Evolutionary conservation across 345 rosid species (phyloP).

Genomic region (Streptanthus diversifolius): DNA sequence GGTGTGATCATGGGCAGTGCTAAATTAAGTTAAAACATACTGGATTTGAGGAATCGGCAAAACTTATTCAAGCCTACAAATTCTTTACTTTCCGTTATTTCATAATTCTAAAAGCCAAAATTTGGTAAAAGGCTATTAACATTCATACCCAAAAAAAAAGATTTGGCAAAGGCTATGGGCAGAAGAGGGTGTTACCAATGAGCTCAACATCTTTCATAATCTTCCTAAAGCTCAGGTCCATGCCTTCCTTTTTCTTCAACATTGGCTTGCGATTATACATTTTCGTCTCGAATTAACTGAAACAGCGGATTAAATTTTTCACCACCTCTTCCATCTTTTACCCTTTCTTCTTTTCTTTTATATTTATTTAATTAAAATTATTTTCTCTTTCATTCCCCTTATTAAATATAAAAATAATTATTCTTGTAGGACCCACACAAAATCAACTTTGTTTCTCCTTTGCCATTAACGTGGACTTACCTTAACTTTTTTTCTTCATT

Average conservation of each 20-base stretch:
- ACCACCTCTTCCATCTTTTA: no score
- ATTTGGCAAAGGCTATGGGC: no score
- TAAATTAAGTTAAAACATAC: not conserved
- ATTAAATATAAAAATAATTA: no score
- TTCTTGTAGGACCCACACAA: no score
- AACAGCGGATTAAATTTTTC: not conserved
- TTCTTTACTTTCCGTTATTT: not conserved
- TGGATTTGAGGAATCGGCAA: not conserved
- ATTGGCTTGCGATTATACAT: constrained; percentile 29
- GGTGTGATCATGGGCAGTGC: not conserved
- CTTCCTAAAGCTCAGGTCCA: constrained; percentile 36
- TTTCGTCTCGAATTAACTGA: not conserved
- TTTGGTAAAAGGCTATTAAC: not conserved
- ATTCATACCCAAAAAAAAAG: no score
- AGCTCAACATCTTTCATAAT: constrained; percentile 49
- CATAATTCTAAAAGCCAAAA: not conserved
- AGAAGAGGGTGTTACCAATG: constrained; percentile 32
- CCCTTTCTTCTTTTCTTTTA: no score
- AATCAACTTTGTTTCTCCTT: no score
- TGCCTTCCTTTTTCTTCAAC: constrained; percentile 29
- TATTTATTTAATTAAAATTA: no score
- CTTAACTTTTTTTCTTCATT: no score
- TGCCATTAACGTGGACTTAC: no score
- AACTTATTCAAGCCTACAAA: not conserved
- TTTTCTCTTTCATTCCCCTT: no score